Evolutionary conservation across 371 early-diverging fungal genomes (phyloP), one percentile per base, ranked within the genome.

Genomic region (Saksenaea vasiformis): DNA sequence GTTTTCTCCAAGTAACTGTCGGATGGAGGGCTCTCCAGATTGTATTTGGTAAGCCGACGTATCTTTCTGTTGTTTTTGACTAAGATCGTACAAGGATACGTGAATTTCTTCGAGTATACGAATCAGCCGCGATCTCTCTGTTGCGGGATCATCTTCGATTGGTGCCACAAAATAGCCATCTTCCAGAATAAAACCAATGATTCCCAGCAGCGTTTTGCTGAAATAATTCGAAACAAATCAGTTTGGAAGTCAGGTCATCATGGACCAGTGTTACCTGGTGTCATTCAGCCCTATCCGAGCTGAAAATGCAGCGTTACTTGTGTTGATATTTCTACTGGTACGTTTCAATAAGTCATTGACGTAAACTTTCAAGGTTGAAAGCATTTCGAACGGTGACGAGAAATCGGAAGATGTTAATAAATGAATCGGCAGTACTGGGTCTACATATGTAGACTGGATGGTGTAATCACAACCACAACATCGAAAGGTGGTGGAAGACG

Each of bases 91-190:
- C 10, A 72, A 44, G 1, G 61, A 43, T 7, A 70, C 19, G 17
- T 73, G 26, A 3, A 80, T 60, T 57, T 80, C 76, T 3, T 70
- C 62, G 24, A 66, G 60, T 1, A 77, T 70, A 13, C 36, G 57
- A 8, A 59, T 31, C 13, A 76, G 37, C 14, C 70, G 67, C 2
- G 59, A 26, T 9, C 53, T 35, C 7, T 63, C 34, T 8, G 36
- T 26, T 36, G 57, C n/a, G 1, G 58, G 61, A 28, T 47, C 3
- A 26, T 69, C 71, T 1, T 56, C 44, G 8, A 72, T 73, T 14
- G 82, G 82, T 13, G 82, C 60, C 19, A 71, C 56, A 17, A 79
- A 76, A n/a, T 59, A 69, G 9, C 62, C 60, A 1, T 78, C 73
- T 9, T 69, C 44, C 3, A 80, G 35, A 1, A 60, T 64, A 59